Base-by-base conservation (phyloP, 768 basidiomycete genomes). In the Lanmaoa rubissima region DNA sequence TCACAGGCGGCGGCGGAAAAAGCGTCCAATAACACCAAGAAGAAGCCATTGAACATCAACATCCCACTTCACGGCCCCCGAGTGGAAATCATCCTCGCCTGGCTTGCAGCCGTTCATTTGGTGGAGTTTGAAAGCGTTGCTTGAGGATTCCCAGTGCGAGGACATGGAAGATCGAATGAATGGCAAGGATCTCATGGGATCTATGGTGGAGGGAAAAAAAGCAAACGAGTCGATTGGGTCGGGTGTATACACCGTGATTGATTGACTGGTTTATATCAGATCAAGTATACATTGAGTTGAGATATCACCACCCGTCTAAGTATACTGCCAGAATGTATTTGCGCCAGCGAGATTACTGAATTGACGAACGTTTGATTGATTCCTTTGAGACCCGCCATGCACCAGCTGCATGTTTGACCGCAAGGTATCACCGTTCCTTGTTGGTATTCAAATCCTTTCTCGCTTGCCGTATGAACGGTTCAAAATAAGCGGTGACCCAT, bases 51-150 rank as follows among this genome's bases (percentile, higher is more conserved):
- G 59, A 80, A 84, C 49, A 88, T 92, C 69, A 90, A 85, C 66
- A 90, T 94, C 54, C 89, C 90, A 11, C 73, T 94, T 60, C 90
- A 92, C 71, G 92, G 92, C 0, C 91, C 92, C 36, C 80, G 90
- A 7, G 92, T 94, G 45, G 92, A 94, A 72, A 79, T 94, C 54
- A 78, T 92, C 53, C 78, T 94, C 54, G 92, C 92, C 42, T 94
- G 90, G 90, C 74, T 94, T 53, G 91, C 79, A 26, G 90, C 89
- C 17, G 87, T 92, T 54, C 86, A 90, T 75, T 71, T 94, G 36
- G 84, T 82, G 4, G 89, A 90, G 64, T 68, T 93, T 62, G 90
- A 92, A 41, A 60, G 58, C 39, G 60, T 64, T 50, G 72, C 61
- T 16, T 73, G 62, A 55, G 39, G 31, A 28, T 48, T 59, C 46